Evolutionary conservation across 495 filamentous ascomycete genomes (phyloP), one percentile per base, ranked within the genome.

Genomic region (Podospora appendiculata): DNA sequence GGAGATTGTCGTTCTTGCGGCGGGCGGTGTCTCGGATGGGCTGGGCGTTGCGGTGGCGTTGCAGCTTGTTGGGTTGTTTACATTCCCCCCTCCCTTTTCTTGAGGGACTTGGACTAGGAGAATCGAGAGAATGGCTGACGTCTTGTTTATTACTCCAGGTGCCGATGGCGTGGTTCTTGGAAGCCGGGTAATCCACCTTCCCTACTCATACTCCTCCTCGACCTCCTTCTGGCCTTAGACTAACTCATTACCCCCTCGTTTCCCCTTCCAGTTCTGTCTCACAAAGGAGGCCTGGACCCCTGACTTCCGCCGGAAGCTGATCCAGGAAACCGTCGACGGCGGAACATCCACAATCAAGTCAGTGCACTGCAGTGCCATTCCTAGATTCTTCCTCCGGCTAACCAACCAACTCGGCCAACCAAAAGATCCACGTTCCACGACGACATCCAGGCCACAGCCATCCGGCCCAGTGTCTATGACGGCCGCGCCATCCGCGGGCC

Each of bases 1-100:
- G 47, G 59, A 71, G 19, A 70, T 87, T 45, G 76, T 79, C 3
- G 54, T 91, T 4, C 62, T 90, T 36, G 88, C 85, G 0, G 85
- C 88, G 1, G 88, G 88, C 3, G 88, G 87, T 0, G 82, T 91
- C 50, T 72, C 74, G 0, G 86, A 91, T 60, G 81, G 80, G 5
- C 68, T 86, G 14, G 81, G 83, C 1, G 79, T 77, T 3, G 80
- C 81, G 10, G 86, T 86, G 0, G 80, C 78, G 4, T 52, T 90
- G 43, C 76, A 74, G 17, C 67, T 91, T 1, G 88, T 86, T 16
- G 41, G 51, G 61, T 63, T 45, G 12, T 50, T 51, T 2, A 7
- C 8, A 45, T 51, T 19, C 11, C 9, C 6, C 4, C 13, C 13
- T 16, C n/a, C 32, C 14, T n/a, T n/a, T n/a, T n/a, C n/a, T n/a